These are phyloP conservation scores for Pythium rhizo-oryzae DNA, from an alignment of 352 stramenopile species.

Conservation along the genomic window DNA sequence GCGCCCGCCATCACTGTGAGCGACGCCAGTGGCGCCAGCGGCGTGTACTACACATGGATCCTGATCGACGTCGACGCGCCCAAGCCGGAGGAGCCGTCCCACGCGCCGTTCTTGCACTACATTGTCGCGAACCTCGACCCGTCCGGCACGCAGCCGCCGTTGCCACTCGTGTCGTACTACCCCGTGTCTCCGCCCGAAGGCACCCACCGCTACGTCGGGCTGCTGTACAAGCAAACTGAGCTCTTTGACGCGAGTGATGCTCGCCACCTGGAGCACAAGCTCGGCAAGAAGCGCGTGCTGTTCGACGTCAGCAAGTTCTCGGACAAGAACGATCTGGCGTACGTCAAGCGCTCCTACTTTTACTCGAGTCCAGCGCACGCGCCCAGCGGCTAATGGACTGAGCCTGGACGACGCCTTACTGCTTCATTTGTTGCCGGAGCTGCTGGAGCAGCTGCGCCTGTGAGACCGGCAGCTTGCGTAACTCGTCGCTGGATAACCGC, in stretches of 20 bases:
- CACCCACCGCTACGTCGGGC: constrained; percentile 58
- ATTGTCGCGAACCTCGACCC: constrained; percentile 43
- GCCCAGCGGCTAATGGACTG: not conserved
- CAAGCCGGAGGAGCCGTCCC: constrained; percentile 45
- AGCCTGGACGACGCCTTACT: not conserved
- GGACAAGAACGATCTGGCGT: constrained; percentile 34
- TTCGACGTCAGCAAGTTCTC: constrained; percentile 55
- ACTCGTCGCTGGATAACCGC: constrained; percentile 34
- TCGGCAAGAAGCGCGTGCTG: constrained; percentile 42
- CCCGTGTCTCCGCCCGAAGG: constrained; percentile 54
- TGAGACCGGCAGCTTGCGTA: constrained; percentile 36
- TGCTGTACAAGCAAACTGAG: constrained; percentile 48
- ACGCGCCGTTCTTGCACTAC: constrained; percentile 75
- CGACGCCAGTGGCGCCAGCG: constrained; percentile 6
- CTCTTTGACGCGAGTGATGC: constrained; percentile 14
- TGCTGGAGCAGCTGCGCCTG: constrained; percentile 49
- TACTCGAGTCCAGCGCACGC: constrained; percentile 37
- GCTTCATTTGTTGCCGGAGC: constrained; percentile 32
- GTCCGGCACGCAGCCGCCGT: not conserved
- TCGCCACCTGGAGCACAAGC: constrained; percentile 13
- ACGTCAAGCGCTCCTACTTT: constrained; percentile 42
- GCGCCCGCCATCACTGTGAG: constrained; percentile 38
- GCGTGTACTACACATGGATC: constrained; percentile 55
- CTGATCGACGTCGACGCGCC: constrained; percentile 77
- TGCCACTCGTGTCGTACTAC: constrained; percentile 58